Percentiles rank a stretch among this genome's conserved stretches.
Evolutionary conservation across 2,329 filamentous ascomycete species (phyloP).

Genomic region (Talaromyces verruculosus): DNA sequence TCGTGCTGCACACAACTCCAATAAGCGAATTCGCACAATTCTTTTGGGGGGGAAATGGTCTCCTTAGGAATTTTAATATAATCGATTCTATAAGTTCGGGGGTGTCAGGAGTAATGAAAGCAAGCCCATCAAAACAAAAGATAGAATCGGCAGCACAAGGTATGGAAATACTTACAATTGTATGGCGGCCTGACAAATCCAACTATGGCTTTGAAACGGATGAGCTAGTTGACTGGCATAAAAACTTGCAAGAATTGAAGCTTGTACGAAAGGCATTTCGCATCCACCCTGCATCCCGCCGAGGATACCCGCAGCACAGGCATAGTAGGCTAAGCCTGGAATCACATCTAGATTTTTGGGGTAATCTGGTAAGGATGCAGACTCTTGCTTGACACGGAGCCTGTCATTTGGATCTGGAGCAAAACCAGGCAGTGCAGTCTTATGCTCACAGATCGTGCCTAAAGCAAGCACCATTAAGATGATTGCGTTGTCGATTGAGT

Average conservation of each 20-base stretch:
- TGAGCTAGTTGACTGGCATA: slow-evolving; percentile 87
- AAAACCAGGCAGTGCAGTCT: slow-evolving; percentile 53
- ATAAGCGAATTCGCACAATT: slow-evolving; percentile 72
- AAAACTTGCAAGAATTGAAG: slow-evolving; percentile 79
- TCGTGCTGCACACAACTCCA: slow-evolving; percentile 95
- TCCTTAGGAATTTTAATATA: slow-evolving; percentile 30
- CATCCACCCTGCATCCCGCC: slow-evolving; percentile 77
- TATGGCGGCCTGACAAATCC: slow-evolving; percentile 64
- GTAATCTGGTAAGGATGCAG: slow-evolving; percentile 23
- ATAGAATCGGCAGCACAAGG: not conserved
- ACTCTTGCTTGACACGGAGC: not conserved
- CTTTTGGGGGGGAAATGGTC: slow-evolving; percentile 42
- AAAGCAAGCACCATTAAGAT: slow-evolving; percentile 80
- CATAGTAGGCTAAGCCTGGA: slow-evolving; percentile 87
- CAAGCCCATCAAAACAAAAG: not conserved
- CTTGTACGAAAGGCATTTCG: slow-evolving; percentile 80
- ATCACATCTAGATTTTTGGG: slow-evolving; percentile 76
- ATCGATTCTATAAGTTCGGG: slow-evolving; percentile 31
- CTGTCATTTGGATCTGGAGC: slow-evolving; percentile 39
- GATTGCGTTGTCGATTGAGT: slow-evolving; percentile 75
- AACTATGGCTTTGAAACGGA: slow-evolving; percentile 78
- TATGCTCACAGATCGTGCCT: slow-evolving; percentile 72
- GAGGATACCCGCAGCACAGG: slow-evolving; percentile 80
- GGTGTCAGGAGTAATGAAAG: slow-evolving; percentile 1
- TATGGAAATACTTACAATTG: slow-evolving; percentile 50